These are phyloP conservation scores for Cyclaneusma minus DNA, from an alignment of 2,329 filamentous ascomycete genomes.

Conservation along the genomic window DNA sequence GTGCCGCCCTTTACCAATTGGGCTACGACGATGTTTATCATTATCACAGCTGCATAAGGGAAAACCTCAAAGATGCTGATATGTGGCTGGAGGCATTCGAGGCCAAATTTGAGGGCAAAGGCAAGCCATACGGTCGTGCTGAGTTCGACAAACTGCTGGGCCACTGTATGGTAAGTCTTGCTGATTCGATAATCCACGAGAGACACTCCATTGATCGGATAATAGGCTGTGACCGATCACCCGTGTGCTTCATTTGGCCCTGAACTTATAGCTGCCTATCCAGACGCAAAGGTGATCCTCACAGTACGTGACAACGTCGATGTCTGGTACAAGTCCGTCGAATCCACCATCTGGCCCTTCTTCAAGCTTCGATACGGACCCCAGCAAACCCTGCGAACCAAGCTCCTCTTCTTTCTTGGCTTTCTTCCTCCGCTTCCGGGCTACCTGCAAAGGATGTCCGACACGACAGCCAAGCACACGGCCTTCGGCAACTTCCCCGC, in stretches of 20 bases:
- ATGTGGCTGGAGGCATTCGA: slow-evolving; percentile 21
- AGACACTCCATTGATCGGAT: too few relatives aligned
- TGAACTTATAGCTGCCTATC: slow-evolving; percentile 21
- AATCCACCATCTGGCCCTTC: slow-evolving; percentile 5
- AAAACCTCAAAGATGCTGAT: slow-evolving; percentile 16
- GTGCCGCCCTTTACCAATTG: slow-evolving; percentile 2
- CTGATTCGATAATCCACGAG: too few relatives aligned
- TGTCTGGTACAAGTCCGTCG: slow-evolving; percentile 24
- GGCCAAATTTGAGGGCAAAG: slow-evolving; percentile 16
- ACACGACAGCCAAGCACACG: too few relatives aligned
- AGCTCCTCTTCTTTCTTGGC: too few relatives aligned
- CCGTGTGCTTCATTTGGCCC: slow-evolving; percentile 18
- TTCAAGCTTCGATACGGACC: too few relatives aligned
- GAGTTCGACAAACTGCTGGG: slow-evolving; percentile 21
- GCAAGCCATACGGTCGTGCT: slow-evolving; percentile 14
- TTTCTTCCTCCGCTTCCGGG: too few relatives aligned
- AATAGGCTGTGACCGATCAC: slow-evolving; percentile 30
- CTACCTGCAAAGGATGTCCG: too few relatives aligned
- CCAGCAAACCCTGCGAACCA: too few relatives aligned
- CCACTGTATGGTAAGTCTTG: slow-evolving; percentile 14
- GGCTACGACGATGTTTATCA: slow-evolving; percentile 12
- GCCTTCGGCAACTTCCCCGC: too few relatives aligned
- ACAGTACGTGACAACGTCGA: slow-evolving; percentile 15
- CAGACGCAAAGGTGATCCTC: slow-evolving; percentile 21
- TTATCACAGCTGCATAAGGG: slow-evolving; percentile 15